A percentile compares a stretch with the other conserved stretches of the same genome.
These are phyloP conservation scores for Xylariaceae sp. DNA, from an alignment of 2,329 filamentous ascomycete species.

Conservation along the genomic window DNA sequence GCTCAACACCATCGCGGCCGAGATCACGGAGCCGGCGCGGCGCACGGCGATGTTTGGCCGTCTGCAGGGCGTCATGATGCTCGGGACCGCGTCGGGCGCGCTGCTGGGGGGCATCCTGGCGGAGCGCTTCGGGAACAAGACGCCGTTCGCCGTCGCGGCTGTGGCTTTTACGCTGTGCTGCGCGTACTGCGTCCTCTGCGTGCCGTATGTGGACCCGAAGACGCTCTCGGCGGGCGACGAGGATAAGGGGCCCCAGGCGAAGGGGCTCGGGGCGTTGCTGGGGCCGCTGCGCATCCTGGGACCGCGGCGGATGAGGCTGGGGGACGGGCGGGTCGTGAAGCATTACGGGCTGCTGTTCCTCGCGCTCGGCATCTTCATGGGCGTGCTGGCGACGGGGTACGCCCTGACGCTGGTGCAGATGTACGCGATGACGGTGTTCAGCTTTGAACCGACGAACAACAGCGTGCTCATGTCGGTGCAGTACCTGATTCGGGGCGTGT, in stretches of 20 bases:
- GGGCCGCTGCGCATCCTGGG: constrained; percentile 12
- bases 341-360: constrained; percentile 18
- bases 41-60: constrained; percentile 59
- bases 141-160: constrained; percentile 19
- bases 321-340: constrained; percentile 11
- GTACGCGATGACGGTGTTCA: constrained; percentile 19
- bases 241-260: constrained; percentile 6
- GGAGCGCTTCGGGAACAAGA: constrained; percentile 14
- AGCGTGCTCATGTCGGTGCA: not conserved
- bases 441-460: constrained; percentile 6
- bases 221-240: constrained; percentile 7
- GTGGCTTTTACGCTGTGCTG: constrained; percentile 12
- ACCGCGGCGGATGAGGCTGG: constrained; percentile 15
- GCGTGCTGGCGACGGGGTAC: constrained; percentile 20
- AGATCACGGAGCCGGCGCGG: constrained; percentile 53
- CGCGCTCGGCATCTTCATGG: constrained; percentile 17
- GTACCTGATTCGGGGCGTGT: constrained; percentile 13
- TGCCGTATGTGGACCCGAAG: constrained; percentile 20
- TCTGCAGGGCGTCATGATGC: constrained; percentile 20
- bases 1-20: constrained; percentile 62
- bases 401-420: constrained; percentile 20
- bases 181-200: constrained; percentile 13
- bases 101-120: constrained; percentile 17
- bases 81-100: constrained; percentile 16
- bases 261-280: constrained; percentile 12